Percentiles rank a stretch among this genome's conserved stretches.
phyloP scores from a whole-genome alignment of 2,329 filamentous ascomycete genomes.

The Hymenoscyphus fraxineus region DNA sequence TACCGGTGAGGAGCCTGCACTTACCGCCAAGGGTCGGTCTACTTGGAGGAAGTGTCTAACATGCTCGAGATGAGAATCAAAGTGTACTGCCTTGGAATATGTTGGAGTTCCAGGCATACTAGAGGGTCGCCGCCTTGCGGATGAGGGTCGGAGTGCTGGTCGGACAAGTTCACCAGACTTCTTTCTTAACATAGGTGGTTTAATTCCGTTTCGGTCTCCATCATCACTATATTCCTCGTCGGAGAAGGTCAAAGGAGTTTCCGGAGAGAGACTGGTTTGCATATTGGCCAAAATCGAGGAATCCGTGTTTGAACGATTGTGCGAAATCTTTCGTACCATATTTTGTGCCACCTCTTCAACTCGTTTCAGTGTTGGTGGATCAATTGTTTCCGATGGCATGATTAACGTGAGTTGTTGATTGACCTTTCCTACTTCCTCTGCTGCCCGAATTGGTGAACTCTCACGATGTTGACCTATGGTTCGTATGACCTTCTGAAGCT shows the following conservation, averaged over 20 bases:
- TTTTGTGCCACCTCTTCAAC: slow-evolving; percentile 20
- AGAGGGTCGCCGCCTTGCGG: slow-evolving; percentile 72
- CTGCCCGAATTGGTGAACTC: slow-evolving; percentile 47
- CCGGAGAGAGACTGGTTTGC: slow-evolving; percentile 39
- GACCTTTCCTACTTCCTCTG: slow-evolving; percentile 26
- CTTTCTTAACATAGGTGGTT: slow-evolving; percentile 93
- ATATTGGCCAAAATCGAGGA: slow-evolving; percentile 43
- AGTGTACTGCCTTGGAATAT: slow-evolving; percentile 96
- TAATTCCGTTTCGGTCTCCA: slow-evolving; percentile 54
- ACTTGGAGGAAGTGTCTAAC: slow-evolving; percentile 94
- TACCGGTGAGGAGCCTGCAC: slow-evolving; percentile 85
- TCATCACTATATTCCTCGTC: slow-evolving; percentile 56
- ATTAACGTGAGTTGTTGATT: slow-evolving; percentile 33
- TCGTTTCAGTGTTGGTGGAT: slow-evolving; percentile 21
- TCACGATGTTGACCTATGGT: slow-evolving; percentile 66
- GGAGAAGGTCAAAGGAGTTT: slow-evolving; percentile 49
- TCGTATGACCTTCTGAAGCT: slow-evolving; percentile 79
- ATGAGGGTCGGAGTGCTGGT: slow-evolving; percentile 78
- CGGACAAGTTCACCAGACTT: slow-evolving; percentile 97
- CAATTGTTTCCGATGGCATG: slow-evolving; percentile 35
- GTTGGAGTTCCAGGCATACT: slow-evolving; percentile 98
- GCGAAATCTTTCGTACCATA: slow-evolving; percentile 27
- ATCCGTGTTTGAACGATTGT: slow-evolving; percentile 40
- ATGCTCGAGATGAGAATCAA: slow-evolving; percentile 93
- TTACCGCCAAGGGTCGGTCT: slow-evolving; percentile 92